Conservation (phyloP, 345 rosid species). For the Lenwebbia sp. region DNA sequence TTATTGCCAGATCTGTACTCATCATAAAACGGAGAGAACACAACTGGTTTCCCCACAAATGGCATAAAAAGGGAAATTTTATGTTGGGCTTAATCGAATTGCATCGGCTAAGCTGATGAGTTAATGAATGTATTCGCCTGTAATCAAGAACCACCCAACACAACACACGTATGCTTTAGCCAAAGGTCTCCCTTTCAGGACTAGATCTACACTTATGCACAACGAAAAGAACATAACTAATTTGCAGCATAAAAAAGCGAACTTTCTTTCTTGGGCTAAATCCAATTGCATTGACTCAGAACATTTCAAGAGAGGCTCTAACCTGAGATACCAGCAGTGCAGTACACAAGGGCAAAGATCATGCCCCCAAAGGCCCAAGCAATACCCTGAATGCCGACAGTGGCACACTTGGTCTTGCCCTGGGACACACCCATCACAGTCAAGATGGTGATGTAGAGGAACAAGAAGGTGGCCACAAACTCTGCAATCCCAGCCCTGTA, state of each 20-base stretch:
- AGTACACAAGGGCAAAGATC: slow-evolving; percentile 19
- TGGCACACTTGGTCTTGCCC: background rate
- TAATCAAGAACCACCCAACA: background rate
- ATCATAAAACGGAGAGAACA: background rate
- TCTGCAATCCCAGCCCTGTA: slow-evolving; percentile 22
- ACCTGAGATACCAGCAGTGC: slow-evolving; percentile 18
- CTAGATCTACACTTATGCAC: background rate
- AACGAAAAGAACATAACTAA: background rate
- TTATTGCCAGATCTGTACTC: background rate
- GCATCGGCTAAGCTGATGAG: background rate
- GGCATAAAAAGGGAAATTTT: background rate
- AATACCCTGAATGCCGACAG: slow-evolving; percentile 13
- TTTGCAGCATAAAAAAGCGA: background rate
- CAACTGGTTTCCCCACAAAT: background rate
- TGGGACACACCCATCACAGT: slow-evolving; percentile 19
- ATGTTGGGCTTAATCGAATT: background rate
- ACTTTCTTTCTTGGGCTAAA: background rate
- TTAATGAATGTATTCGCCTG: background rate
- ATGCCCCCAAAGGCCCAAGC: slow-evolving; percentile 21
- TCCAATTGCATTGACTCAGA: background rate
- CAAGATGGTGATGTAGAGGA: slow-evolving; percentile 15
- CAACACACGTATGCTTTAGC: background rate
- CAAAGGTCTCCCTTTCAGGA: background rate
- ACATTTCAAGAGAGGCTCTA: background rate
- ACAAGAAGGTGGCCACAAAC: slow-evolving; percentile 18